Conservation (phyloP, 768 basidiomycete species). For the Leccinum longicurvipes region DNA sequence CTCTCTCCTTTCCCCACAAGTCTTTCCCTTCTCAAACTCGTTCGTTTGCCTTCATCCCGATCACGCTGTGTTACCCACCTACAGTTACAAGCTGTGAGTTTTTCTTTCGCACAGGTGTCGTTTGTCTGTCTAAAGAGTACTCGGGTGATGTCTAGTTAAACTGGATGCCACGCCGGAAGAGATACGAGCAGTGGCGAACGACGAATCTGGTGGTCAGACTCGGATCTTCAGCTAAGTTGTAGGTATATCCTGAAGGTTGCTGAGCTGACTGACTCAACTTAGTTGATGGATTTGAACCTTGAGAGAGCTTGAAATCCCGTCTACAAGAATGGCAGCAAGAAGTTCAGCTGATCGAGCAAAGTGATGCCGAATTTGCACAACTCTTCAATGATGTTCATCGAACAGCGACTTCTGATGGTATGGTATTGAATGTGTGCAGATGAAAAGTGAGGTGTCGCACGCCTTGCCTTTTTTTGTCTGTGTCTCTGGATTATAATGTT, state of each 20-base stretch:
- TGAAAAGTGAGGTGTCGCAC: constrained; percentile 88
- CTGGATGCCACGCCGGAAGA: constrained; percentile 91
- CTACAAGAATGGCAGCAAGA: constrained; percentile 97
- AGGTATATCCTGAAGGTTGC: constrained; percentile 10
- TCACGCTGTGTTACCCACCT: too few species aligned
- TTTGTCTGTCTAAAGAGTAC: background rate
- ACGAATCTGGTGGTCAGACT: constrained; percentile 75
- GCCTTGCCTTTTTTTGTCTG: background rate
- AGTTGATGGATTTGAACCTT: constrained; percentile 88
- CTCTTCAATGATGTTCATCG: constrained; percentile 86
- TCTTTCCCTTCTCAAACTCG: too few species aligned
- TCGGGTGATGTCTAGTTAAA: constrained; percentile 55
- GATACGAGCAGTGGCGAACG: constrained; percentile 80
- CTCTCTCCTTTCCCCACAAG: too few species aligned
- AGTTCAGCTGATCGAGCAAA: constrained; percentile 91
- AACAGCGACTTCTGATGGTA: background rate
- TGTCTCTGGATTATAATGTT: too few species aligned
- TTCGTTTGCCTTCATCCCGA: too few species aligned
- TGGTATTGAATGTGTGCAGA: constrained; percentile 42
- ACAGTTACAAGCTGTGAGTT: constrained; percentile 76
- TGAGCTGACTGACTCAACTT: constrained; percentile 3
- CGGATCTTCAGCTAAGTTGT: constrained; percentile 92
- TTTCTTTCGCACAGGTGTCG: background rate
- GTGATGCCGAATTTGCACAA: constrained; percentile 88
- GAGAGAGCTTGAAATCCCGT: too few species aligned